These are phyloP conservation scores for Zygosaccharomyces lentus DNA, from an alignment of 805 yeast species.

Conservation along the genomic window DNA sequence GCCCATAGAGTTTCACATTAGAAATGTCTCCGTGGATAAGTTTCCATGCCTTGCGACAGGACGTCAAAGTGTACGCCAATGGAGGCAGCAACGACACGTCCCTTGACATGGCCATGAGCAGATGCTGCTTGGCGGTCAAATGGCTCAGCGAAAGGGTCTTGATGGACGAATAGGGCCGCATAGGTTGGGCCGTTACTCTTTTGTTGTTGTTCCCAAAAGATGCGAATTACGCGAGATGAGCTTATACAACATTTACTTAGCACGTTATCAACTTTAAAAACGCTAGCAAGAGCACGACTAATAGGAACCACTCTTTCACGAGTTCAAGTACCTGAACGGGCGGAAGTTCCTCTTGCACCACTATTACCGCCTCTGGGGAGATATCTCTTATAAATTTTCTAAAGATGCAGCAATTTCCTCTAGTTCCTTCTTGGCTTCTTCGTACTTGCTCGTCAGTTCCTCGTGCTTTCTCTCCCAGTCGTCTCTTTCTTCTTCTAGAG, in stretches of 20 bases:
- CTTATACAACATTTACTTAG: constrained; percentile 3
- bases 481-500: constrained; percentile 88
- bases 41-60: constrained; percentile 35
- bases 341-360: neutral
- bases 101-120: constrained; percentile 70
- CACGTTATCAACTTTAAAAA: constrained; percentile 7
- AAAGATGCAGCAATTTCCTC: constrained; percentile 96
- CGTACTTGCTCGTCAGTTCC: constrained; percentile 77
- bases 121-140: constrained; percentile 70
- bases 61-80: constrained; percentile 47
- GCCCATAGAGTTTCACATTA: constrained; percentile 23
- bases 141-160: constrained; percentile 66
- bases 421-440: constrained; percentile 83
- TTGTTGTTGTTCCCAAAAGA: neutral
- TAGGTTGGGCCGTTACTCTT: neutral
- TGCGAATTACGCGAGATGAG: constrained; percentile 4
- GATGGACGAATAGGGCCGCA: constrained; percentile 31
- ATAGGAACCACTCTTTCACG: constrained; percentile 7
- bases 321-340: neutral
- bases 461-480: constrained; percentile 87
- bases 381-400: constrained; percentile 45
- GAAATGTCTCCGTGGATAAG: constrained; percentile 6
- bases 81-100: constrained; percentile 72
- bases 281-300: constrained; percentile 6
- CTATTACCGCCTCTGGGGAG: neutral